Base-by-base conservation (phyloP, 371 early-diverging fungal species). In the Apophysomyces sp. region DNA sequence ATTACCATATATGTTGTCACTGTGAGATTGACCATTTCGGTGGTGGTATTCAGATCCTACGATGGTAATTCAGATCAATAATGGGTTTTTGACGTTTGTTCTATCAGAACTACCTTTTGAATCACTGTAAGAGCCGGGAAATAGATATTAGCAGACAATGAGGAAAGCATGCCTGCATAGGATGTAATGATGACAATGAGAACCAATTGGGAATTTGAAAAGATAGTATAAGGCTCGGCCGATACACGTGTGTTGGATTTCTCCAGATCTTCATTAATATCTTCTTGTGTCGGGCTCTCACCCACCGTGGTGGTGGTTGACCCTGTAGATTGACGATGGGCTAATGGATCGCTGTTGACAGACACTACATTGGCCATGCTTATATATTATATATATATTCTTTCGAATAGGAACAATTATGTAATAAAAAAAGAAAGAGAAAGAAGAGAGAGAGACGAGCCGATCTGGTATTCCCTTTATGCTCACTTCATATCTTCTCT, bases 61-160 rank as follows among this genome's bases (percentile, higher is more conserved):
- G 21, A 34, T 6, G 13, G 34, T 28, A 55, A 12, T 8, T 28
- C 5, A 1, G 5, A 21, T 44, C 6, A n/a, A 7, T 8, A 18
- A 44, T 16, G 24, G 9, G 0, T 18, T 21, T 21, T 0, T 21
- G 49, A 54, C 2, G 24, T 21, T 30, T 28, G 13, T 57, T n/a
- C n/a, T n/a, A n/a, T n/a, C n/a, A n/a, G n/a, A n/a, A n/a, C n/a
- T 61, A 71, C 71, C 55, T 67, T 34, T 29, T 67, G 58, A 21
- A 71, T 63, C 16, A 39, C 64, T 4, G 57, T 55, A 7, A 71
- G 51, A 1, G 71, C 66, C 21, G 71, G 71, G 55, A 66, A 71
- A 31, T 71, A 66, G 13, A 63, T 65, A n/a, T 60, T 71, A 55
- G 64, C 65, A 0, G 65, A 65, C 15, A 72, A 52, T 5, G 72